Conservation (phyloP, 1,284 basidiomycete species). For the Hemileia vastatrix region DNA sequence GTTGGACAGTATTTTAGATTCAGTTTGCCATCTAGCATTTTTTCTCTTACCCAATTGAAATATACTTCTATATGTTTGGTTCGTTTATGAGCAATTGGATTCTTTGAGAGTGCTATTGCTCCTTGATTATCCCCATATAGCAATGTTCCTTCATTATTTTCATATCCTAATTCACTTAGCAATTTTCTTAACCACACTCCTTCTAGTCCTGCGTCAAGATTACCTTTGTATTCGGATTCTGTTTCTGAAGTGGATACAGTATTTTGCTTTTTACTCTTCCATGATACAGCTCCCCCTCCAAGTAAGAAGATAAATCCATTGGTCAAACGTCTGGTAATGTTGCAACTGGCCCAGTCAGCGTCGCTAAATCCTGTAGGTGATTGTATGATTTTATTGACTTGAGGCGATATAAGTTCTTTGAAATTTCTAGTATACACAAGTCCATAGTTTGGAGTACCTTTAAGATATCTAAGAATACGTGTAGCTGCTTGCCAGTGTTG, state of each 20-base stretch:
- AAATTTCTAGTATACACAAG: no score
- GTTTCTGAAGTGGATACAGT: neutral
- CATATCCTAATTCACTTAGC: neutral
- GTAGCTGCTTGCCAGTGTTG: constrained; percentile 1
- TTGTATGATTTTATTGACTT: no score
- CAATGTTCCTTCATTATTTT: no score
- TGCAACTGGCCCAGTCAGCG: constrained; percentile 23
- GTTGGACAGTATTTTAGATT: no score
- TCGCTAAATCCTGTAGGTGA: constrained; percentile 27
- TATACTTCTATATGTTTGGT: neutral
- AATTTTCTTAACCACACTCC: neutral
- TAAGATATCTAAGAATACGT: neutral
- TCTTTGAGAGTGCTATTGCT: no score
- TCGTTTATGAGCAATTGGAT: neutral
- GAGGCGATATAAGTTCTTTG: no score
- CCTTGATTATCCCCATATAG: no score
- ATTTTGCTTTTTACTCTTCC: neutral
- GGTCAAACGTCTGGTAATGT: neutral
- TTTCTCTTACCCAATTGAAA: neutral
- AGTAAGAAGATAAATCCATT: neutral
- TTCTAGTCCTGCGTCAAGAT: neutral
- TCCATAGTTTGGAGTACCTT: no score
- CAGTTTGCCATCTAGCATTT: no score
- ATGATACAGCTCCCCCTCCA: neutral
- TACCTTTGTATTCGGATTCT: neutral